Percentiles rank a stretch among this genome's conserved stretches.
Conservation (phyloP, 495 filamentous ascomycete species). For the Bombardia bombarda region DNA sequence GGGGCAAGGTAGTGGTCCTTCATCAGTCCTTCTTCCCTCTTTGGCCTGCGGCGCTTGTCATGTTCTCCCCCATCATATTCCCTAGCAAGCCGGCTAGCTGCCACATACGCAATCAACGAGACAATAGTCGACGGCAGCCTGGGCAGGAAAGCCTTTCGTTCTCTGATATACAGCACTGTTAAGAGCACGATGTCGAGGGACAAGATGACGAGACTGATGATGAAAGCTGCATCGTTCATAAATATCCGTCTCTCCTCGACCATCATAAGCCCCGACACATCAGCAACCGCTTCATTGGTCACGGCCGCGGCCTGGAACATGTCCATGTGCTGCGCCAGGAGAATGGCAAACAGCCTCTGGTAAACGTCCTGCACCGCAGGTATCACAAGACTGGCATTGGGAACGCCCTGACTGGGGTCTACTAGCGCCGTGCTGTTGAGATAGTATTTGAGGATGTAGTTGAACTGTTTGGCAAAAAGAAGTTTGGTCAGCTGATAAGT, state of each 20-base stretch:
- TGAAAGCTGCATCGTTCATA: slow-evolving; percentile 23
- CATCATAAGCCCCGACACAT: background rate
- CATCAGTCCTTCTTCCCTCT: background rate
- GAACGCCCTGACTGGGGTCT: slow-evolving; percentile 19
- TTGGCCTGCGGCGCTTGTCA: background rate
- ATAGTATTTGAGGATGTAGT: slow-evolving; percentile 20
- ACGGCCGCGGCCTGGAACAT: slow-evolving; percentile 12
- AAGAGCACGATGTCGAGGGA: slow-evolving; percentile 24
- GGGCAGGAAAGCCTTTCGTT: slow-evolving; percentile 23
- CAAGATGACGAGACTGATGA: slow-evolving; percentile 23
- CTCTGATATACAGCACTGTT: slow-evolving; percentile 22
- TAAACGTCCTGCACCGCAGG: slow-evolving; percentile 17
- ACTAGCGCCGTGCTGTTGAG: slow-evolving; percentile 18
- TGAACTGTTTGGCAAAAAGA: too few species aligned
- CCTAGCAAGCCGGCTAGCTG: slow-evolving; percentile 15
- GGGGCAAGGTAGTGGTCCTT: background rate
- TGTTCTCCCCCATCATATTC: slow-evolving; percentile 11
- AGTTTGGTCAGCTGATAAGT: too few species aligned
- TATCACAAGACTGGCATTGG: slow-evolving; percentile 12
- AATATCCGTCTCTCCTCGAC: slow-evolving; percentile 28
- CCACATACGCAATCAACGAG: slow-evolving; percentile 23
- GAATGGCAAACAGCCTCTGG: slow-evolving; percentile 24
- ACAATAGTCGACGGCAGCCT: slow-evolving; percentile 35
- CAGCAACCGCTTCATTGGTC: background rate
- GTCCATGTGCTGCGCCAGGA: slow-evolving; percentile 20